phyloP scores from a whole-genome alignment of 2,329 filamentous ascomycete genomes.

The Diaporthe velutina region DNA sequence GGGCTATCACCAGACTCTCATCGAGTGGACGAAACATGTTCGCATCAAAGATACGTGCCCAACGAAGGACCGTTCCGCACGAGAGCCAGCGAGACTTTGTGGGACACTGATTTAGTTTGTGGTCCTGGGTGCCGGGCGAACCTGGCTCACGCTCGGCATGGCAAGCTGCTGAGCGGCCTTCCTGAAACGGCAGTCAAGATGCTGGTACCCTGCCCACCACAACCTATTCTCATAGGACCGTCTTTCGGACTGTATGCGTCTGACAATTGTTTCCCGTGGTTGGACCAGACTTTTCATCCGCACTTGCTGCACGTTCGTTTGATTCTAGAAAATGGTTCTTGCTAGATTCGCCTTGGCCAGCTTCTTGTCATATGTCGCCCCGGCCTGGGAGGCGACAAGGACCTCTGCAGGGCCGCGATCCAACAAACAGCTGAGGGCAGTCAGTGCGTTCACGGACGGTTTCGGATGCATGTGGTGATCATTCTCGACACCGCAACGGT shows the following conservation, averaged over 20 bases:
- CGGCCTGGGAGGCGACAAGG: not conserved
- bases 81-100: conserved; percentile 6
- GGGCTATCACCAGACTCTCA: conserved; percentile 1
- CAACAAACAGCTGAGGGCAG: not conserved
- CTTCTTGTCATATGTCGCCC: not conserved
- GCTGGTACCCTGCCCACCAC: conserved; percentile 5
- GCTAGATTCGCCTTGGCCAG: not conserved
- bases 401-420: not conserved
- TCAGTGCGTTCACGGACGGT: conserved; percentile 24
- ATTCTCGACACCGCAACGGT: conserved; percentile 9
- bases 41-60: conserved; percentile 8
- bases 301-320: not conserved
- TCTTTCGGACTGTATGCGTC: conserved; percentile 8
- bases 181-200: conserved; percentile 17
- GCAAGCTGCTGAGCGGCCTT: conserved; percentile 20
- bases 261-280: conserved; percentile 10
- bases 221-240: not conserved
- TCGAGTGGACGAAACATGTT: conserved; percentile 20
- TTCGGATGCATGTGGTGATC: conserved; percentile 26
- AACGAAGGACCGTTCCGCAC: conserved; percentile 4
- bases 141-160: conserved; percentile 1
- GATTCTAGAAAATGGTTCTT: conserved; percentile 18
- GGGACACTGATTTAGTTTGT: not conserved
- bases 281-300: not conserved
- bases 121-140: not conserved